Evolutionary conservation across 371 early-diverging fungal genomes (phyloP), one percentile per base, ranked within the genome.

Genomic region (Sporodiniella umbellata): DNA sequence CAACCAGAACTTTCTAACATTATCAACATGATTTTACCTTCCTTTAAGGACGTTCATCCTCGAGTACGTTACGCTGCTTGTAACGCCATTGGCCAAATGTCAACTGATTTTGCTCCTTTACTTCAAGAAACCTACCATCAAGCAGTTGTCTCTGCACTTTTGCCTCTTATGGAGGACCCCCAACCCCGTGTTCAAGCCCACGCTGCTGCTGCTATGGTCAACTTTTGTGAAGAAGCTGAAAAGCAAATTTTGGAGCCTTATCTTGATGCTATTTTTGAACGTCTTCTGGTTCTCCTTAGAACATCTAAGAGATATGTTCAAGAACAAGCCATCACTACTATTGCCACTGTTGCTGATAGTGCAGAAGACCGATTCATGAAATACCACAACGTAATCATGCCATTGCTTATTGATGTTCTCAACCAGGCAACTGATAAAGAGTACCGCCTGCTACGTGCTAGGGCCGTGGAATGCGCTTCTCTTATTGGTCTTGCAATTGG

Each of bases 291-390:
- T 18, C 83, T 98, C 54, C 77, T 96, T 51, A 84, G 81, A 62
- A 86, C 88, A 4, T 68, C 79, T 42, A 88, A 88, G 69, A 87
- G 82, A 26, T 98, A 93, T 62, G 92, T 95, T 33, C 96, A 96
- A 72, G 97, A 98, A 68, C 98, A 98, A 70, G 95, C 94, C 21
- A 87, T 99, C 59, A 95, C 98, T 22, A 92, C 97, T 17, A 90
- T 99, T 48, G 97, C 98, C 43, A 93, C 96, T 2, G 89, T 98
- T n/a, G 98, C 98, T 8, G 97, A 96, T 68, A 86, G 87, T 51
- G 93, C 96, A 18, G 90, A 88, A 63, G 89, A 88, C 47, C 72
- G 83, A 60, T 98, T 97, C 60, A 76, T 74, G 57, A 86, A 89
- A 72, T 96, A 93, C 72, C 95, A 96, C 66, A 59, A 68, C 51